A percentile compares a stretch with the other conserved stretches of the same genome.
phyloP scores from a whole-genome alignment of 768 basidiomycete species.

The Amanita brunnescens region DNA sequence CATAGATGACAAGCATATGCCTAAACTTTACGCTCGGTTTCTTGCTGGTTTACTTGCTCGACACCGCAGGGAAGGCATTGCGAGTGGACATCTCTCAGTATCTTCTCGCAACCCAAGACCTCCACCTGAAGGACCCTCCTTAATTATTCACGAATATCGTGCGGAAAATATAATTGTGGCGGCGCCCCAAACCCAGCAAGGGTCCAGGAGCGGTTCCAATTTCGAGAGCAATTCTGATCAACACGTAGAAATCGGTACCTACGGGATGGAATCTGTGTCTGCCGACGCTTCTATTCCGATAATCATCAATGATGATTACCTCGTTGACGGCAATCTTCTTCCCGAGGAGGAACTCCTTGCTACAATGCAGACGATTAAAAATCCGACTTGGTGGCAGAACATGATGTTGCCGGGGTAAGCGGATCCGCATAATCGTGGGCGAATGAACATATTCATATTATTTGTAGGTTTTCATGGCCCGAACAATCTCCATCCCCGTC shows the following conservation, averaged over 20 bases:
- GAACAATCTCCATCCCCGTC: slow-evolving; percentile 27
- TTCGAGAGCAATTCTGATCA: not conserved
- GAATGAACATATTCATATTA: not conserved
- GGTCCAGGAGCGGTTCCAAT: not conserved
- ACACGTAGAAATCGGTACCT: slow-evolving; percentile 24
- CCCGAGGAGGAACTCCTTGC: slow-evolving; percentile 56
- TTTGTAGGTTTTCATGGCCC: slow-evolving; percentile 27
- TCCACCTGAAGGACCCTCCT: not conserved
- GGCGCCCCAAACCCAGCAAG: not conserved
- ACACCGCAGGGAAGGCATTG: slow-evolving; percentile 60
- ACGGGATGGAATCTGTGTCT: slow-evolving; percentile 40
- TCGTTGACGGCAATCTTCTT: slow-evolving; percentile 23
- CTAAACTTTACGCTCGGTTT: slow-evolving; percentile 74
- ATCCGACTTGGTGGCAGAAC: slow-evolving; percentile 63
- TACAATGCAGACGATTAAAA: slow-evolving; percentile 65
- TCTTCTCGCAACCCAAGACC: slow-evolving; percentile 28
- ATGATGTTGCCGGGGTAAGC: slow-evolving; percentile 82
- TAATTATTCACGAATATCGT: not conserved
- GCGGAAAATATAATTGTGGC: not conserved
- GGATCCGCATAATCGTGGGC: not conserved
- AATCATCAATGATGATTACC: slow-evolving; percentile 31
- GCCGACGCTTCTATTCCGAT: slow-evolving; percentile 31
- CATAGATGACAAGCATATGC: slow-evolving; percentile 76
- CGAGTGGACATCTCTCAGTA: slow-evolving; percentile 43
- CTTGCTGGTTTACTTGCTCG: slow-evolving; percentile 61